Conservation (phyloP, 1,139 yeast species). For the Candida sp. region DNA sequence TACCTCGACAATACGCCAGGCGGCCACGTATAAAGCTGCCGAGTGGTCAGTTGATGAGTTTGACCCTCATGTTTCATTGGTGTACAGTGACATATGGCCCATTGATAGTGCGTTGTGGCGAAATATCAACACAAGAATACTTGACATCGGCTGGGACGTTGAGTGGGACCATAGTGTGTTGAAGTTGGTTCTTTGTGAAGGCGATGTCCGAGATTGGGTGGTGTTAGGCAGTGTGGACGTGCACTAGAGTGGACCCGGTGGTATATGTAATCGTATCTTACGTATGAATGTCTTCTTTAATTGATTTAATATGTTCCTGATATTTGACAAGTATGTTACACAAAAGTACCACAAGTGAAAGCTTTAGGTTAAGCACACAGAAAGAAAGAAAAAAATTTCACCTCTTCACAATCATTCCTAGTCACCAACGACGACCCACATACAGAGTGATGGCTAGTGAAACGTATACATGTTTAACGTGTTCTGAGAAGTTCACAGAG, state of each 20-base stretch:
- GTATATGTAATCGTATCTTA: neutral
- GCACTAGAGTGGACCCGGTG: conserved; percentile 19
- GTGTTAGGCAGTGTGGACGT: conserved; percentile 63
- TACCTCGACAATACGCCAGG: conserved; percentile 25
- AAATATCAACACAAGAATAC: conserved; percentile 70
- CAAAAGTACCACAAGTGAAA: neutral
- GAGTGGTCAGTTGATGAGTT: conserved; percentile 63
- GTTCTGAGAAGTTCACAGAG: conserved; percentile 24
- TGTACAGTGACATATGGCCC: conserved; percentile 69
- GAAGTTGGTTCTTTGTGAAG: conserved; percentile 74
- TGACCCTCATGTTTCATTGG: conserved; percentile 77
- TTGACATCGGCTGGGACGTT: conserved; percentile 55
- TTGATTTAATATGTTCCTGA: neutral
- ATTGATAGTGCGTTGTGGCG: conserved; percentile 72
- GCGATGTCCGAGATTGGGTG: conserved; percentile 75
- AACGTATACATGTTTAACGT: conserved; percentile 31
- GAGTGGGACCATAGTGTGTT: conserved; percentile 74
- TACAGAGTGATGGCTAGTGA: conserved; percentile 4
- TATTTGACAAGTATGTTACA: neutral
- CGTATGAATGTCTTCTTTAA: neutral
- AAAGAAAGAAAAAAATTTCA: neutral
- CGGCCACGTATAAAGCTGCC: conserved; percentile 43
- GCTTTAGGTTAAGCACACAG: neutral
- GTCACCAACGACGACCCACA: neutral
- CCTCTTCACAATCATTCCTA: neutral